These are phyloP conservation scores for Hypoxylon fragiforme DNA, from an alignment of 495 filamentous ascomycete species.

Conservation along the genomic window DNA sequence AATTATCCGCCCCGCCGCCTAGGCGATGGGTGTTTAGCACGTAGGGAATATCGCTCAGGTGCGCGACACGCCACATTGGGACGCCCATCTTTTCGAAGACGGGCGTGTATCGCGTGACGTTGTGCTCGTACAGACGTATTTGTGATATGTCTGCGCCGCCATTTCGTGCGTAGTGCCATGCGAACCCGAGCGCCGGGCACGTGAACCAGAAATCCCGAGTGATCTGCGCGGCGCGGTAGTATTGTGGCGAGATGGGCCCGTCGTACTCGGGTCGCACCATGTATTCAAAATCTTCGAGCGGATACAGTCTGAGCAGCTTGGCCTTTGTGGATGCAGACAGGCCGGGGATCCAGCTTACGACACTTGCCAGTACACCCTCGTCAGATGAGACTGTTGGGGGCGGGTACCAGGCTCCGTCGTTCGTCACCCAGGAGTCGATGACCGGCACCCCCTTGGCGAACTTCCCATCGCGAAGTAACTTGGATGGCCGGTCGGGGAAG, in stretches of 20 bases:
- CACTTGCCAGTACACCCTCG: not conserved
- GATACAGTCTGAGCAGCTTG: slow-evolving; percentile 3
- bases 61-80: not conserved
- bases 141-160: slow-evolving; percentile 1
- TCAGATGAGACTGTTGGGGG: slow-evolving; percentile 5
- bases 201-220: slow-evolving; percentile 8
- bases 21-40: not conserved
- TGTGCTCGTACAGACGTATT: slow-evolving; percentile 3
- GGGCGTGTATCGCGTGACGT: not conserved
- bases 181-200: slow-evolving; percentile 5
- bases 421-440: slow-evolving; percentile 5
- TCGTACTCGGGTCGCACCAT: slow-evolving; percentile 11
- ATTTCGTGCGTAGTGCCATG: slow-evolving; percentile 10
- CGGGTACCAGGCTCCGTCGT: slow-evolving; percentile 9
- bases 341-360: slow-evolving; percentile 3
- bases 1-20: not conserved
- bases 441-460: slow-evolving; percentile 5
- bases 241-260: slow-evolving; percentile 7
- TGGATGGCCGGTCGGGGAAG: slow-evolving; percentile 1
- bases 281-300: slow-evolving; percentile 7
- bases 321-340: slow-evolving; percentile 6
- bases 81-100: slow-evolving; percentile 8
- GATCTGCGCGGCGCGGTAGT: slow-evolving; percentile 11
- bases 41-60: not conserved
- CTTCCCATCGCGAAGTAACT: slow-evolving; percentile 3